These are phyloP conservation scores for Mucor lusitanicus DNA, from an alignment of 371 early-diverging fungal species.

Conservation along the genomic window DNA sequence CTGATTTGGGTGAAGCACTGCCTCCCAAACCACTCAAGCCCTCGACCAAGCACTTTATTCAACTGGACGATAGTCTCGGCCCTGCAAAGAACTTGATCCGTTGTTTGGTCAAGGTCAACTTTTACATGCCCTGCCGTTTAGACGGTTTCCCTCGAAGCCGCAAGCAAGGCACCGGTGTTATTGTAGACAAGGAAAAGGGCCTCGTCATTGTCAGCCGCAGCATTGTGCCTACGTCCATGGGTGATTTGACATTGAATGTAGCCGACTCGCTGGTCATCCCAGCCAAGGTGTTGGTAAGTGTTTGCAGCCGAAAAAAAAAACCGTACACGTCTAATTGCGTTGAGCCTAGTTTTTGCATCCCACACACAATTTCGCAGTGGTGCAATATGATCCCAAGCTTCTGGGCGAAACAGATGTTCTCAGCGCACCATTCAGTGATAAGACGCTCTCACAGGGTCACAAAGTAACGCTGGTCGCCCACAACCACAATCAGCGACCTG, in stretches of 20 bases:
- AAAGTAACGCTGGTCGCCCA: constrained; percentile 71
- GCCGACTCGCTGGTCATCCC: constrained; percentile 81
- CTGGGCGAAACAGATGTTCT: constrained; percentile 74
- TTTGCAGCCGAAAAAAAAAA: too few species aligned
- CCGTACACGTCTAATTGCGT: too few species aligned
- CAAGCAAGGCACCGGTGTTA: constrained; percentile 72
- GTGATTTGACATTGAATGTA: constrained; percentile 75
- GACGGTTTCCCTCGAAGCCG: constrained; percentile 70
- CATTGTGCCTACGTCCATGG: constrained; percentile 73
- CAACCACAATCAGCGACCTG: constrained; percentile 80
- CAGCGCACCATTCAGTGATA: constrained; percentile 64
- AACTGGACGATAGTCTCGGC: constrained; percentile 58
- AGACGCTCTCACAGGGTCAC: constrained; percentile 64
- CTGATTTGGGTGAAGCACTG: constrained; percentile 48
- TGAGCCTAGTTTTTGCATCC: constrained; percentile 82
- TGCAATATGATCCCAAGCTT: constrained; percentile 74
- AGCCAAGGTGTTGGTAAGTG: constrained; percentile 56
- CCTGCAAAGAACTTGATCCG: constrained; percentile 63
- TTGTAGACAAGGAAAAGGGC: constrained; percentile 73
- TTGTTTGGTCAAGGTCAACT: constrained; percentile 66
- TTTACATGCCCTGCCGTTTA: constrained; percentile 66
- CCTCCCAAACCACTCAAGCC: constrained; percentile 60
- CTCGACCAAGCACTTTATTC: constrained; percentile 56
- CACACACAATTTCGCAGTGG: constrained; percentile 78
- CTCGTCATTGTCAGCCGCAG: constrained; percentile 72